phyloP scores from a whole-genome alignment of 1,284 basidiomycete species.

The Cutaneotrichosporon cavernicola region DNA sequence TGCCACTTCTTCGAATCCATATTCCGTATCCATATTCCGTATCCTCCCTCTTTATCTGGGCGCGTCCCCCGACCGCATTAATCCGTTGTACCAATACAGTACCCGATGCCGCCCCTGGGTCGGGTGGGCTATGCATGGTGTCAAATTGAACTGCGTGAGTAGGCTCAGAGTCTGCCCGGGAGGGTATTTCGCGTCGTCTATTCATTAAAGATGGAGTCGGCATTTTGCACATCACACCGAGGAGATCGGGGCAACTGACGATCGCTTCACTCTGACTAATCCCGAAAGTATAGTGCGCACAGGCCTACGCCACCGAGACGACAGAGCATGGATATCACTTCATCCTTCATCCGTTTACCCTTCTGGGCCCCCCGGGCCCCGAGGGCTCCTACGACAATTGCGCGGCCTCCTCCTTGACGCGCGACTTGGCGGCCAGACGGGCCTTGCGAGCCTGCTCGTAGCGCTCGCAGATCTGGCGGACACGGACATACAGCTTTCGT shows the following conservation, averaged over 20 bases:
- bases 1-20: background rate
- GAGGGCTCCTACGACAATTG: background rate
- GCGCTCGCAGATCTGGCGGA: background rate
- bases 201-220: no score
- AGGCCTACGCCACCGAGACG: background rate
- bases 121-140: constrained; percentile 10
- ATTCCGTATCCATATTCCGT: background rate
- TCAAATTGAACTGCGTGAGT: background rate
- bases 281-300: background rate
- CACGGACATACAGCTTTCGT: constrained; percentile 8
- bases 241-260: no score
- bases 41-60: background rate
- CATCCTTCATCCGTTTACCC: background rate
- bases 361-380: background rate
- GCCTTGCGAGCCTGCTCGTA: background rate
- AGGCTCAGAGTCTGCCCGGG: no score
- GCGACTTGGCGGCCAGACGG: background rate
- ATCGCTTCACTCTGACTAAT: background rate
- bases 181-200: no score
- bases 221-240: no score
- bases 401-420: background rate
- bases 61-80: constrained; percentile 1
- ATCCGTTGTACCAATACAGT: constrained; percentile 7
- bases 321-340: background rate
- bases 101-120: constrained; percentile 4